These are phyloP conservation scores for Gossypium trilobum DNA, from an alignment of 441 rosid species.

Conservation along the genomic window DNA sequence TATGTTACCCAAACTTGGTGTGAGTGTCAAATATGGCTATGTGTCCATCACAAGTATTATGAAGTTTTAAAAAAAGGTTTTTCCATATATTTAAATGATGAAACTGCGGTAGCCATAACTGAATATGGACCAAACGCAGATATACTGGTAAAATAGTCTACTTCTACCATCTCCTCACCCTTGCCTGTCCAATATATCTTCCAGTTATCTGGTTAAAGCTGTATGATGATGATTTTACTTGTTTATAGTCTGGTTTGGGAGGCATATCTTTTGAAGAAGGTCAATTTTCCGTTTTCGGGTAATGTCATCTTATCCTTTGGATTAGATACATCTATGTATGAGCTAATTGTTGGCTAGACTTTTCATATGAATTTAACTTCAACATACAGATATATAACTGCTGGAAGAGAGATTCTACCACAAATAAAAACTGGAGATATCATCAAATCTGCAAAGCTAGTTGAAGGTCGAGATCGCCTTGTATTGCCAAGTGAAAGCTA, in stretches of 20 bases:
- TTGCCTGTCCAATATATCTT: not conserved
- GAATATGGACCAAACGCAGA: not conserved
- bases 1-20: not conserved
- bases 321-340: not conserved
- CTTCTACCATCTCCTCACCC: not conserved
- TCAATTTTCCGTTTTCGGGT: slow-evolving; percentile 90
- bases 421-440: slow-evolving; percentile 79
- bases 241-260: slow-evolving; percentile 67
- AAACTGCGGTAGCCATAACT: not conserved
- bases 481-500: slow-evolving; percentile 46
- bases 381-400: slow-evolving; percentile 50
- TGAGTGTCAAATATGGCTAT: not conserved
- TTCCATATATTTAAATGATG: not conserved
- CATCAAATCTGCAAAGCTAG: slow-evolving; percentile 63
- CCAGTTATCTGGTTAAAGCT: not conserved
- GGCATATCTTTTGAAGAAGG: slow-evolving; percentile 93
- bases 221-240: slow-evolving; percentile 5
- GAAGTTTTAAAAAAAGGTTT: not conserved
- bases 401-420: slow-evolving; percentile 64
- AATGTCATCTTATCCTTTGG: slow-evolving; percentile 2
- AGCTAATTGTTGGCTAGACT: not conserved
- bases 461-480: slow-evolving; percentile 73
- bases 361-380: slow-evolving; percentile 1
- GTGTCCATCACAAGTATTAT: not conserved
- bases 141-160: not conserved